phyloP scores from a whole-genome alignment of 345 rosid species.

The Adansonia digitata region DNA sequence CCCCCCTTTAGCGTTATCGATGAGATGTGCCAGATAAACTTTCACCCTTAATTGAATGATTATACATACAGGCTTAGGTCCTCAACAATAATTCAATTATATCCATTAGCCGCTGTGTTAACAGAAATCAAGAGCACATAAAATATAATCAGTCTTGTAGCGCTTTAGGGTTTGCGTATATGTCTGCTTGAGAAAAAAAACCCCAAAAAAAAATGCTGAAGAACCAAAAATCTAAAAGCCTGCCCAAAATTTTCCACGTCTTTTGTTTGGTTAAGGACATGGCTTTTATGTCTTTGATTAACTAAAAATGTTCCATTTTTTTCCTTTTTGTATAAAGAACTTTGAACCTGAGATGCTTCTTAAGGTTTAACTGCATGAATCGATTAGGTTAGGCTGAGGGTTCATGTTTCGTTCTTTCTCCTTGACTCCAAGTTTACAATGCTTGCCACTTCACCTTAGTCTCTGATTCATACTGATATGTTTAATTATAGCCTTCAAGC shows the following conservation, averaged over 20 bases:
- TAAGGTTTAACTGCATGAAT: too few relatives aligned
- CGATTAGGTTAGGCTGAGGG: too few relatives aligned
- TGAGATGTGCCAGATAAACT: not conserved
- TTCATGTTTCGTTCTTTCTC: too few relatives aligned
- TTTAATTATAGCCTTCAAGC: not conserved
- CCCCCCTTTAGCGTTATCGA: not conserved
- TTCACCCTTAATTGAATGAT: conserved; percentile 14
- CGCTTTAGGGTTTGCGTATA: conserved; percentile 14
- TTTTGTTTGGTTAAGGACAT: conserved; percentile 8
- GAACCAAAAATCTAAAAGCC: not conserved
- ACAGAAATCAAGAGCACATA: conserved; percentile 27
- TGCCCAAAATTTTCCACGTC: not conserved
- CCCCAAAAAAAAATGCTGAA: too few relatives aligned
- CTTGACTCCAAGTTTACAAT: too few relatives aligned
- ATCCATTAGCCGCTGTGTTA: not conserved
- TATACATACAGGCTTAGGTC: not conserved
- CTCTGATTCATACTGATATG: not conserved
- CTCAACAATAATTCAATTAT: conserved; percentile 25
- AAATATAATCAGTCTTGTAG: conserved; percentile 14
- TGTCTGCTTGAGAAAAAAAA: not conserved
- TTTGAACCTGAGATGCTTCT: too few relatives aligned
- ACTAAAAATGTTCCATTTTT: not conserved
- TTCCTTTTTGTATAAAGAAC: too few relatives aligned
- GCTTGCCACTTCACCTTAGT: too few relatives aligned
- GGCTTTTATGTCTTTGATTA: conserved; percentile 10